Base-by-base conservation (phyloP, 371 early-diverging fungal species). In the Mucor irregularis region DNA sequence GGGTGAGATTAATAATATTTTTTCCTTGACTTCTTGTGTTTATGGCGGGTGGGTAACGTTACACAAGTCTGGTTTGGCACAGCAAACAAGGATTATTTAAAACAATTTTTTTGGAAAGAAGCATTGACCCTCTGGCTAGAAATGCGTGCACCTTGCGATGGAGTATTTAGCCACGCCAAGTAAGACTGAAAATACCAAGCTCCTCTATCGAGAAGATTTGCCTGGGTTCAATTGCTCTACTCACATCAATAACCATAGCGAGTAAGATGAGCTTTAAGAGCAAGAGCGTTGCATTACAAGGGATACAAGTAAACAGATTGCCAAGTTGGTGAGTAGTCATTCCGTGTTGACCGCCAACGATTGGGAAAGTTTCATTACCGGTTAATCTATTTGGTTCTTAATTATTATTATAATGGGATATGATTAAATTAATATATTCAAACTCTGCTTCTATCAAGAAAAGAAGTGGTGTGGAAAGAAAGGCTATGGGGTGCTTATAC, bases 201-300 rank as follows among this genome's bases (percentile, higher is more conserved):
- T 54, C 37, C 45, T 53, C 53, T 54, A 45, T 35, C 45, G 54
- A 45, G 46, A 54, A 54, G 46, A 45, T 46, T 54, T 46, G 35
- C 46, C 45, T 45, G 54, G 54, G 44, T 54, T 46, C 44, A 46
- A n/a, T n/a, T n/a, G 46, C 31, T 35, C 29, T 38, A 45, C 54
- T 25, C n/a, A 54, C 46, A 16, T 45, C 44, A 45, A 45, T 33
- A 37, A 46, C 35, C 44, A 14, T 37, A 54, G 37, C 26, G 54
- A 54, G 34, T 24, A 54, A 54, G 35, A 45, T 17, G 46, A 54
- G 26, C 46, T 54, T 44, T 25, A 54, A 45, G 54, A 54, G 46
- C 54, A 54, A 54, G 54, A 46, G 17, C 46, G 46, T 53, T 46
- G 54, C 24, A 54, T 35, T 35, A 54, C 45, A 35, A 38, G 46